Evolutionary conservation across 1,284 basidiomycete species (phyloP).

Genomic region (Cryptococcus maquisensis): DNA sequence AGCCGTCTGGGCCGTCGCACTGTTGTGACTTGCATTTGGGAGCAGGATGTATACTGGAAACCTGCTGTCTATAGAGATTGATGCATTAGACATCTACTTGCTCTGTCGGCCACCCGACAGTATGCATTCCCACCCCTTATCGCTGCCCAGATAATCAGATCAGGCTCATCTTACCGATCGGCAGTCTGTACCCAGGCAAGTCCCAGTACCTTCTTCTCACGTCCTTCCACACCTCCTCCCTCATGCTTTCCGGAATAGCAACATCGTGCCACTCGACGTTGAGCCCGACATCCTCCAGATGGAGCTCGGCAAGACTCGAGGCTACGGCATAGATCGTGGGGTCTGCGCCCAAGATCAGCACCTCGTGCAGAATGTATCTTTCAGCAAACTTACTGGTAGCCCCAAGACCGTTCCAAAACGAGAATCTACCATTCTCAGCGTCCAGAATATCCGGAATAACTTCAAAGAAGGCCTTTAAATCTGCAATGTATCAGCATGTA

Average conservation of each 20-base stretch:
- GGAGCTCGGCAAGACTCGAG: conserved; percentile 76
- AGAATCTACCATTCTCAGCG: conserved; percentile 72
- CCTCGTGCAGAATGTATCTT: neutral
- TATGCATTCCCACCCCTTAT: too few relatives aligned
- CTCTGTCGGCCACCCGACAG: too few relatives aligned
- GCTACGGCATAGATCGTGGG: conserved; percentile 87
- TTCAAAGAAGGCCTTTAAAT: conserved; percentile 78
- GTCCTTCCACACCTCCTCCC: conserved; percentile 49
- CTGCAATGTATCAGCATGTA: conserved; percentile 42
- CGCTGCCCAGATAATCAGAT: neutral
- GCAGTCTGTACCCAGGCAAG: conserved; percentile 45
- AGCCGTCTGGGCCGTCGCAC: too few relatives aligned
- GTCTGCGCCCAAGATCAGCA: conserved; percentile 53
- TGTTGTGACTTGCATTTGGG: too few relatives aligned
- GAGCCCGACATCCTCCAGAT: conserved; percentile 72
- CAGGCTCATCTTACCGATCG: conserved; percentile 40
- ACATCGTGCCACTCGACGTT: conserved; percentile 48
- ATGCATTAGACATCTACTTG: too few relatives aligned
- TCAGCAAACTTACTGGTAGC: conserved; percentile 68
- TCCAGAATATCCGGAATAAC: conserved; percentile 74
- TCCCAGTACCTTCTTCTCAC: conserved; percentile 49
- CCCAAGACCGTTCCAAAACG: conserved; percentile 95
- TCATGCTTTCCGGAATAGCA: conserved; percentile 41
- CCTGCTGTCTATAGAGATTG: too few relatives aligned
- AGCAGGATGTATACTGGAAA: too few relatives aligned